Evolutionary conservation across 2,329 filamentous ascomycete genomes (phyloP), one percentile per base, ranked within the genome.

Genomic region (Lecanicillium sp.): DNA sequence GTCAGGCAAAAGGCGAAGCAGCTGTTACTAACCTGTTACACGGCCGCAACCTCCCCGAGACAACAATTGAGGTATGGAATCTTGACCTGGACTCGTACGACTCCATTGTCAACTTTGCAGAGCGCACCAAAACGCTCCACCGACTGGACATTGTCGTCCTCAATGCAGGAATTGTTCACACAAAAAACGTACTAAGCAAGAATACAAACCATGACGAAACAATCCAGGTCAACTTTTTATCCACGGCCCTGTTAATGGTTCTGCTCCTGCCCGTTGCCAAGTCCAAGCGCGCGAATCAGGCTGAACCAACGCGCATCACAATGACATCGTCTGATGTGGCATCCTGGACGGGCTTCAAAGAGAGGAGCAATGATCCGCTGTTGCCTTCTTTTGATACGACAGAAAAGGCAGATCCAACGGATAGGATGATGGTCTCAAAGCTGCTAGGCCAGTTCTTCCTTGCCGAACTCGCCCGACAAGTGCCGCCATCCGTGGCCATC

Each of bases 151-250:
- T 58, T 9, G 54, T 55, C 11, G 51, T 69, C 27, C 50, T 61
- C 19, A 70, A 57, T 34, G 51, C 53, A 5, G 53, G 64, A 0
- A 25, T 55, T n/a, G 28, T 33, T 22, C 18, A 13, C 3, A 20
- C 29, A 4, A 40, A 33, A 11, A 30, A 25, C 15, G 10, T n/a
- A 9, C 10, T 42, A 22, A 43, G 42, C 39, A 45, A 68, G 3
- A 49, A 54, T 3, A 67, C 62, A 0, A 8, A 8, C 2, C 49
- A 56, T 1, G 71, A 74, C 43, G 53, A 53, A 22, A 64, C 57
- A 3, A 52, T 75, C 29, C 70, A 68, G 0, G 60, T 66, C 32
- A 76, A 76, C 41, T 69, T 71, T 13, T 59, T 75, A 39, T 65
- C 58, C 27, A 72, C 66, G 0, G 60, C 71, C 17, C 49, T 76